Evolutionary conservation across 2,329 filamentous ascomycete genomes (phyloP), one percentile per base, ranked within the genome.

Genomic region (Alternaria longipes): DNA sequence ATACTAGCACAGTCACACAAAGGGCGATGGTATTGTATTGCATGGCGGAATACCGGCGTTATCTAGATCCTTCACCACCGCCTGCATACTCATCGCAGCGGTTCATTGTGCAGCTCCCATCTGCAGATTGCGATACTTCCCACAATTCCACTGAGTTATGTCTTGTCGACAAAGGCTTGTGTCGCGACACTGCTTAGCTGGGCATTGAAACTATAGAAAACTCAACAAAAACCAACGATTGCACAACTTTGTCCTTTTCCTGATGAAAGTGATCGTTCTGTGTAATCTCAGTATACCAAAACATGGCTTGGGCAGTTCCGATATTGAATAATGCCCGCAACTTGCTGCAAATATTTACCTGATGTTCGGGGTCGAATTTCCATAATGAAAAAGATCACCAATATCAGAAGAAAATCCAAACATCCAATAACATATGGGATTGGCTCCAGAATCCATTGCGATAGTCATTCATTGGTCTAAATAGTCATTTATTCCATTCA

Each of bases 11-110:
- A 18, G 7, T 32, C 11, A 42, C 11, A 42, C n/a, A 3, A 44
- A 42, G 28, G 50, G 8, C 20, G 50, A 32, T 34, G 51, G 38
- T 18, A 18, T 42, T 44, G 51, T 38, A 54, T 52, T 36, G 46
- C 38, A 51, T 36, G 34, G 26, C 26, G 9, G 36, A 57, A 52
- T 8, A 16, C 36, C 38, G 46, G 49, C 41, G 24, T 38, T 47
- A 12, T 51, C 12, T 28, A 34, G 2, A 4, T 49, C 3, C 11
- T 32, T 12, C 18, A 42, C 16, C 4, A 26, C 30, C 18, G 20
- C 30, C 54, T 32, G 3, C 20, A 36, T 34, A 53, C 50, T 34
- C 38, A 26, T 16, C 12, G 46, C 38, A 42, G 46, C 28, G 26
- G 28, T 34, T 52, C 11, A 3, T n/a, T n/a, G 12, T 11, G 46